Percentiles rank a stretch among this genome's conserved stretches.
These are phyloP conservation scores for Amylocarpus encephaloides DNA, from an alignment of 2,329 filamentous ascomycete species.

Conservation along the genomic window DNA sequence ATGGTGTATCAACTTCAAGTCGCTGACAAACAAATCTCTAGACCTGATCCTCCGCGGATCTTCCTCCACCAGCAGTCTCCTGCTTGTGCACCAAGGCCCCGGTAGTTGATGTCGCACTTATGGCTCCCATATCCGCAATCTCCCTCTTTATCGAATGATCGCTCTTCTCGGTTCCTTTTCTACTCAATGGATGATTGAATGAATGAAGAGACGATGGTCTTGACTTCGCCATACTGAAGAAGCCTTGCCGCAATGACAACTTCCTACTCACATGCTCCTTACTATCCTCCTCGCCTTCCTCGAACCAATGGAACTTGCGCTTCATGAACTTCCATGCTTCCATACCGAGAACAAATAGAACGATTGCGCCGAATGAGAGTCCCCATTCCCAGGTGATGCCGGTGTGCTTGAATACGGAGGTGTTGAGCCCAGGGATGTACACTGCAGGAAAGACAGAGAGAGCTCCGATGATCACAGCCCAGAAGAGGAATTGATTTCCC, in stretches of 20 bases:
- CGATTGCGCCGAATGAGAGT: conserved; percentile 49
- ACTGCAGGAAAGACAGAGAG: conserved; percentile 50
- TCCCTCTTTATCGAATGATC: conserved; percentile 13
- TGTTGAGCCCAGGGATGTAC: conserved; percentile 60
- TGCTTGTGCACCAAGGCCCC: neutral
- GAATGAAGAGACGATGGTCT: conserved; percentile 15
- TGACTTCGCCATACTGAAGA: conserved; percentile 27
- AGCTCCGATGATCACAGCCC: conserved; percentile 46
- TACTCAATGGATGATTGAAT: conserved; percentile 9
- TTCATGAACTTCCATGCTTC: conserved; percentile 59
- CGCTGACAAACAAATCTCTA: neutral
- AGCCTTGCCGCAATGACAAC: conserved; percentile 29
- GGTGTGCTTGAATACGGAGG: conserved; percentile 54
- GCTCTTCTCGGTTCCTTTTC: conserved; percentile 9
- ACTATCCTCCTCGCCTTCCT: conserved; percentile 25
- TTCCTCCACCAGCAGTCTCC: neutral
- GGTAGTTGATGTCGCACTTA: conserved; percentile 4
- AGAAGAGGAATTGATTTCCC: conserved; percentile 58
- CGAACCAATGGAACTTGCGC: conserved; percentile 33
- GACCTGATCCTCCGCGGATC: neutral
- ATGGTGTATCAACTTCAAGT: neutral
- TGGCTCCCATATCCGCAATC: conserved; percentile 7
- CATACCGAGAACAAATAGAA: conserved; percentile 53
- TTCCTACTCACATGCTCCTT: conserved; percentile 14
- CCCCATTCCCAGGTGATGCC: conserved; percentile 61